A percentile compares a stretch with the other conserved stretches of the same genome.
phyloP scores from a whole-genome alignment of 2,329 filamentous ascomycete species.

The Aureobasidium vineae region DNA sequence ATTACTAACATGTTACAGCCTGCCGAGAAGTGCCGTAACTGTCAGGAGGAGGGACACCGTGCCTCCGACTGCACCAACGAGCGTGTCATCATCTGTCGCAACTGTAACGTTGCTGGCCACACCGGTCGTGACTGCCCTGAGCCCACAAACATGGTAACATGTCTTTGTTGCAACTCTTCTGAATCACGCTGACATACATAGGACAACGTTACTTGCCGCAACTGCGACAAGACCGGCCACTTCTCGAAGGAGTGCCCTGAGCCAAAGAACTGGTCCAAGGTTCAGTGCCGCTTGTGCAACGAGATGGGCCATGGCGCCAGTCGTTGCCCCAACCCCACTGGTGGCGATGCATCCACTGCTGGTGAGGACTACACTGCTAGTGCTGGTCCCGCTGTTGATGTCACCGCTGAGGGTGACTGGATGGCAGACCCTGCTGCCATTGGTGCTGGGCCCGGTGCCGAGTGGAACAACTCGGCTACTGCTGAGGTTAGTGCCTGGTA shows the following conservation, averaged over 20 bases:
- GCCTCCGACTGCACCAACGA: slow-evolving; percentile 39
- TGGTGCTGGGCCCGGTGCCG: neutral
- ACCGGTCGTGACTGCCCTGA: slow-evolving; percentile 62
- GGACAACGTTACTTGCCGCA: slow-evolving; percentile 38
- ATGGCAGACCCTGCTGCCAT: neutral
- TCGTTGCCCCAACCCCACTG: slow-evolving; percentile 35
- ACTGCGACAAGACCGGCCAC: slow-evolving; percentile 51
- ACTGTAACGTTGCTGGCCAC: slow-evolving; percentile 40
- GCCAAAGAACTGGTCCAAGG: slow-evolving; percentile 53
- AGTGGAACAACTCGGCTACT: slow-evolving; percentile 22
- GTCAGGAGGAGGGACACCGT: slow-evolving; percentile 37
- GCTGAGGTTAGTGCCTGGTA: slow-evolving; percentile 24
- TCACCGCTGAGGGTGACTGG: slow-evolving; percentile 24
- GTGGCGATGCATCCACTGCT: slow-evolving; percentile 28
- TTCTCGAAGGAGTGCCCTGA: slow-evolving; percentile 64
- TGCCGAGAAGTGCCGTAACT: slow-evolving; percentile 39
- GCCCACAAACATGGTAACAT: slow-evolving; percentile 41
- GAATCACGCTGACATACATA: neutral
- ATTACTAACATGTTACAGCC: slow-evolving; percentile 25
- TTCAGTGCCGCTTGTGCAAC: slow-evolving; percentile 51
- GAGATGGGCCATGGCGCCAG: slow-evolving; percentile 33
- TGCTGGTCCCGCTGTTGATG: slow-evolving; percentile 18
- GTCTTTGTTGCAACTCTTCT: too few species aligned
- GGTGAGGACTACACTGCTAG: slow-evolving; percentile 26
- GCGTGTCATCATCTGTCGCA: slow-evolving; percentile 39